phyloP scores from a whole-genome alignment of 2,329 filamentous ascomycete genomes.

The Cadophora malorum region DNA sequence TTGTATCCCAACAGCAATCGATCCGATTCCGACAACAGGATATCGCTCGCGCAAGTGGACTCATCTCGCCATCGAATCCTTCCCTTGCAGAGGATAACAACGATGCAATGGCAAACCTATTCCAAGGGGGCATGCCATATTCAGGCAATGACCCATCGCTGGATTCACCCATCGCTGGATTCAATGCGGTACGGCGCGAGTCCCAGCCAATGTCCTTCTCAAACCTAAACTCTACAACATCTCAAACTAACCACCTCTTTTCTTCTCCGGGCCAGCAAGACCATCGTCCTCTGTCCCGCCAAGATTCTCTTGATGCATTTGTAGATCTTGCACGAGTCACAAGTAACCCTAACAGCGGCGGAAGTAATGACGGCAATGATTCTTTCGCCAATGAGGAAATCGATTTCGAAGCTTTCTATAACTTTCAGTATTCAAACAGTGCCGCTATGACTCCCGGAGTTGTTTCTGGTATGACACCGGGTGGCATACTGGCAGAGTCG shows the following conservation, averaged over 20 bases:
- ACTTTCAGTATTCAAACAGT: slow-evolving; percentile 25
- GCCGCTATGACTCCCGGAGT: slow-evolving; percentile 15
- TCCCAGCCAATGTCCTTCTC: slow-evolving; percentile 2
- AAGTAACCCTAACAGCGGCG: slow-evolving; percentile 22
- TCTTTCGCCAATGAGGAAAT: slow-evolving; percentile 36
- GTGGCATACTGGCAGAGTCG: slow-evolving; percentile 1
- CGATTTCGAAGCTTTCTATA: slow-evolving; percentile 38
- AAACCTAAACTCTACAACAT: not conserved
- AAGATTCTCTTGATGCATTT: slow-evolving; percentile 29
- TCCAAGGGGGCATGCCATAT: slow-evolving; percentile 7
- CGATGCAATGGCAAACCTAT: slow-evolving; percentile 27
- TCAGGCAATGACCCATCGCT: not conserved
- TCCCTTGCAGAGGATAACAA: slow-evolving; percentile 19
- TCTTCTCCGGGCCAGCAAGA: not conserved
- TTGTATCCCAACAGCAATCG: slow-evolving; percentile 42
- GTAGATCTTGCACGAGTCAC: slow-evolving; percentile 29
- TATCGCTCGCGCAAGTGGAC: slow-evolving; percentile 15
- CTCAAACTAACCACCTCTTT: not conserved
- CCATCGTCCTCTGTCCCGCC: not conserved
- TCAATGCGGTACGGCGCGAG: not conserved
- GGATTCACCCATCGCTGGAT: not conserved
- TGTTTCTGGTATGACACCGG: slow-evolving; percentile 18
- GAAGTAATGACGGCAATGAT: slow-evolving; percentile 27
- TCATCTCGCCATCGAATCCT: slow-evolving; percentile 5
- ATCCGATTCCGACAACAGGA: slow-evolving; percentile 17